A percentile compares a stretch with the other conserved stretches of the same genome.
Conservation (phyloP, 768 basidiomycete genomes). For the Pleurotus citrinopileatus region DNA sequence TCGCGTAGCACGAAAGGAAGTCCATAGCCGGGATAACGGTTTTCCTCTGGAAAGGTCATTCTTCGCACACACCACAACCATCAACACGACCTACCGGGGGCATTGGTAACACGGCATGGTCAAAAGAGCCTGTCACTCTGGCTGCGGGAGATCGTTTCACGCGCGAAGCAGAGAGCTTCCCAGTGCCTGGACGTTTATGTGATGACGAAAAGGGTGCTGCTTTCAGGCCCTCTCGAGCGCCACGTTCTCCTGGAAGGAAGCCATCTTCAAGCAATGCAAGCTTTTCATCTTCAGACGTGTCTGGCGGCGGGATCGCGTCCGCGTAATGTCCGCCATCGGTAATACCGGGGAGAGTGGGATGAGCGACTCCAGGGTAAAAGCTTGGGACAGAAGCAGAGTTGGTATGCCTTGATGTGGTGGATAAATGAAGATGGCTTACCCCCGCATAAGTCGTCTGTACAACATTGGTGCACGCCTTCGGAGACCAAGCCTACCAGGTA, state of each 20-base stretch:
- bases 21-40: conserved; percentile 92
- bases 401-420: conserved; percentile 7
- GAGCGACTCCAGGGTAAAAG: conserved; percentile 47
- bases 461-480: conserved; percentile 84
- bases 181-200: background rate
- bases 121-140: conserved; percentile 69
- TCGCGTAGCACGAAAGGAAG: conserved; percentile 91
- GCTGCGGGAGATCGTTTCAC: conserved; percentile 22
- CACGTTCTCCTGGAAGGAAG: conserved; percentile 2
- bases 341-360: conserved; percentile 29
- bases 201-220: background rate
- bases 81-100: conserved; percentile 59
- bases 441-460: conserved; percentile 88
- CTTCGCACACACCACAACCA: background rate
- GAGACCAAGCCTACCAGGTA: conserved; percentile 83
- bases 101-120: conserved; percentile 79
- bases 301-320: conserved; percentile 20
- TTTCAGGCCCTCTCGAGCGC: conserved; percentile 1
- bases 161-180: background rate
- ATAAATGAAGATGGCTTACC: too few relatives aligned
- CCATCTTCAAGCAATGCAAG: conserved; percentile 15
- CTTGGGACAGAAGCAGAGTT: conserved; percentile 23
- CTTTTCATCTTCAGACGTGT: conserved; percentile 14
- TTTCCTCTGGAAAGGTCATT: conserved; percentile 50
- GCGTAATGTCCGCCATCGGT: conserved; percentile 9